A percentile compares a stretch with the other conserved stretches of the same genome.
Evolutionary conservation across 495 filamentous ascomycete species (phyloP).

Genomic region (Amphirosellinia nigrospora): DNA sequence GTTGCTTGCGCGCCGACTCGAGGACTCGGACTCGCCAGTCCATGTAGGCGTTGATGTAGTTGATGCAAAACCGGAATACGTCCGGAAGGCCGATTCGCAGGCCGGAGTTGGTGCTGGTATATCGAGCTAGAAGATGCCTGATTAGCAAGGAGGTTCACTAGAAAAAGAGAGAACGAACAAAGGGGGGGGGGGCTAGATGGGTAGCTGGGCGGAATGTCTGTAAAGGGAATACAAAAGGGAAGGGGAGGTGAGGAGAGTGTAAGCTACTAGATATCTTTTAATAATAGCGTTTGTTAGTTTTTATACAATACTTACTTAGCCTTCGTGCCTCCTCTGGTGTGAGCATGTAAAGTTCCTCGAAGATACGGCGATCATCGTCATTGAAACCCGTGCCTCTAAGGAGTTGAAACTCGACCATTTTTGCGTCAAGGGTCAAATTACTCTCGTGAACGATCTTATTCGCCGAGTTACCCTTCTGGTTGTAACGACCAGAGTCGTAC

Average conservation of each 20-base stretch:
- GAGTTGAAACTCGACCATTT: neutral
- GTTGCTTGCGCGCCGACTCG: neutral
- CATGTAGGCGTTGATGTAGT: slow-evolving; percentile 3
- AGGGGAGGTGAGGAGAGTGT: neutral
- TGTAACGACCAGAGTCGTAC: neutral
- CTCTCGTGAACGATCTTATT: slow-evolving; percentile 14
- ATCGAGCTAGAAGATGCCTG: neutral
- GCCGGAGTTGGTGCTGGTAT: neutral
- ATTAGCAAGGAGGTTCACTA: neutral
- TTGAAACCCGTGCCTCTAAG: neutral
- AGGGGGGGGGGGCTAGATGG: neutral
- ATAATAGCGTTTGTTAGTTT: neutral
- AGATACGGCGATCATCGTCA: neutral
- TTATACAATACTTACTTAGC: neutral
- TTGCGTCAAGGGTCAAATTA: neutral
- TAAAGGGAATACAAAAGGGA: neutral
- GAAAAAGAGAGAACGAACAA: neutral
- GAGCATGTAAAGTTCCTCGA: slow-evolving; percentile 6
- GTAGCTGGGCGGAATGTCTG: too few species aligned
- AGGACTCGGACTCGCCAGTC: slow-evolving; percentile 19
- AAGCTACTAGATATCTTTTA: neutral
- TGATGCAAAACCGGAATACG: neutral
- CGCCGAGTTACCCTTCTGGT: neutral
- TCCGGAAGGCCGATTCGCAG: slow-evolving; percentile 5
- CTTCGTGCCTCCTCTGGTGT: slow-evolving; percentile 11